Conservation (phyloP, 2,329 filamentous ascomycete species). For the Parascedosporium putredinis region DNA sequence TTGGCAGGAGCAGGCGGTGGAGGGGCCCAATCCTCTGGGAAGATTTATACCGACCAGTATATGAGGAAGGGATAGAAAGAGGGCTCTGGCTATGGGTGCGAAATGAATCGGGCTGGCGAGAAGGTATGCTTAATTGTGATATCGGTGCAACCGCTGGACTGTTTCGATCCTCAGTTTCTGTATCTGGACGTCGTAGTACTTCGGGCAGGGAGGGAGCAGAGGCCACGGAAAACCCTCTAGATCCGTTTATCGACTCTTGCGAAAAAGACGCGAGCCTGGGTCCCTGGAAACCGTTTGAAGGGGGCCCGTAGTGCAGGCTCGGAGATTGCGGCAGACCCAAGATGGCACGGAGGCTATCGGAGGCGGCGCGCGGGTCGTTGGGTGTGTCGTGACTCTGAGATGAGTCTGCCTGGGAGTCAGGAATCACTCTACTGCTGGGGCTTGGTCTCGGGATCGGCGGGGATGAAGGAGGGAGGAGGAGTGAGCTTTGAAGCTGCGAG, state of each 20-base stretch:
- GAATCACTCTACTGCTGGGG: conserved; percentile 28
- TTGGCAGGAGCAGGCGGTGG: neutral
- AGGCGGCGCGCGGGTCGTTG: conserved; percentile 16
- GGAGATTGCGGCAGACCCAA: conserved; percentile 8
- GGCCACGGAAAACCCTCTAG: neutral
- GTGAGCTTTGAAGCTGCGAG: neutral
- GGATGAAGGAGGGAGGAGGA: neutral
- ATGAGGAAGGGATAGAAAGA: neutral
- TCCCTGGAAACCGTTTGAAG: conserved; percentile 1
- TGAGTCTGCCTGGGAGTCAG: conserved; percentile 30
- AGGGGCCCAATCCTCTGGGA: neutral
- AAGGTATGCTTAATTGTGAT: conserved; percentile 3
- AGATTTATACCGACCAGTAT: neutral
- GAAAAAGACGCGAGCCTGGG: neutral
- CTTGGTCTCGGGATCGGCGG: conserved; percentile 18
- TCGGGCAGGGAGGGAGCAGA: neutral
- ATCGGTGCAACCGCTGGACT: neutral
- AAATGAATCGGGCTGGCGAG: conserved; percentile 2
- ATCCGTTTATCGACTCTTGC: neutral
- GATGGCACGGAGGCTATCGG: conserved; percentile 10
- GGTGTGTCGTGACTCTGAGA: conserved; percentile 5
- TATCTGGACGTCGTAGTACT: neutral
- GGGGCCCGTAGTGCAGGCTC: conserved; percentile 12
- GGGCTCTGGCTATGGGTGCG: neutral
- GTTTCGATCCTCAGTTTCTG: conserved; percentile 2